Conservation (phyloP, 352 stramenopile genomes). For the Globisporangium paddicum region DNA sequence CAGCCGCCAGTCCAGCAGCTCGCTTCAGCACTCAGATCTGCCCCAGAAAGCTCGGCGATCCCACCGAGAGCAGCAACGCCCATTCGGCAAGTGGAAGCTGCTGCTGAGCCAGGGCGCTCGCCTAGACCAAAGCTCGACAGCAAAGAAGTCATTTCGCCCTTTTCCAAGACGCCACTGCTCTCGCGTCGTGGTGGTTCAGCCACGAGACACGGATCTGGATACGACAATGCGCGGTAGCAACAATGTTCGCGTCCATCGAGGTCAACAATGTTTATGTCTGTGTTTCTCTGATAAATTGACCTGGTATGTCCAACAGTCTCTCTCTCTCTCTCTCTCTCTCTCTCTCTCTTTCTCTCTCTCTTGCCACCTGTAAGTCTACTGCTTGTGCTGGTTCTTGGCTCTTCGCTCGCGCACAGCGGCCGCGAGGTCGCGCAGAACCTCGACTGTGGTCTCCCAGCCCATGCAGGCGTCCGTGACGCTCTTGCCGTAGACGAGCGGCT, state of each 20-base stretch:
- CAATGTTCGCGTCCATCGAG: not conserved
- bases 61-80: slow-evolving; percentile 16
- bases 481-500: slow-evolving; percentile 85
- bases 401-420: slow-evolving; percentile 72
- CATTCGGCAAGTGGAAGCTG: slow-evolving; percentile 9
- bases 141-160: slow-evolving; percentile 49
- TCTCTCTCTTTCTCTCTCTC: not conserved
- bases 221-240: slow-evolving; percentile 55
- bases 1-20: not conserved
- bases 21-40: not conserved
- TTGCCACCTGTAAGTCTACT: not conserved
- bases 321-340: not conserved
- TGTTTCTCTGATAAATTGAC: slow-evolving; percentile 6
- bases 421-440: slow-evolving; percentile 71
- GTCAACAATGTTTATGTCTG: no score
- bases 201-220: slow-evolving; percentile 37
- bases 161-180: slow-evolving; percentile 60
- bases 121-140: slow-evolving; percentile 29
- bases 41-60: not conserved
- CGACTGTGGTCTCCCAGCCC: slow-evolving; percentile 72
- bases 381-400: slow-evolving; percentile 33
- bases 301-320: not conserved
- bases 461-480: slow-evolving; percentile 90
- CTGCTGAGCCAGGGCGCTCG: slow-evolving; percentile 24
- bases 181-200: slow-evolving; percentile 28